phyloP scores from a whole-genome alignment of 129 eudicot genomes.

The Escallonia rubra region DNA sequence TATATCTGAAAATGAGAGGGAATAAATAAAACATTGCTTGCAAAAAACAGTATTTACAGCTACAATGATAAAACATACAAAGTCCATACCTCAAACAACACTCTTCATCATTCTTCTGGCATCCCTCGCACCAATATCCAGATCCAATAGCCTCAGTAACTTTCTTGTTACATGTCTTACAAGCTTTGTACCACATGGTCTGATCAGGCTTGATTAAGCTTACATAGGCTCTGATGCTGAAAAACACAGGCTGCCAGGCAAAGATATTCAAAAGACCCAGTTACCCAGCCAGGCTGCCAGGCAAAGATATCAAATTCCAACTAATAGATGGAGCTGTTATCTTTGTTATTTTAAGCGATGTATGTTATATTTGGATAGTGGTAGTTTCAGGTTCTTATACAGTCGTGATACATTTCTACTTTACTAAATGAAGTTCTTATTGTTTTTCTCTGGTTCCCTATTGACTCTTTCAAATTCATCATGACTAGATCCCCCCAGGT shows the following conservation, averaged over 20 bases:
- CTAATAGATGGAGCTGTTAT: no score
- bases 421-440: no score
- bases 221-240: conserved; percentile 53
- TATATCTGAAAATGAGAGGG: conserved; percentile 43
- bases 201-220: conserved; percentile 79
- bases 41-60: neutral
- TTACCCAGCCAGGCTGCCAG: conserved; percentile 83
- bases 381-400: no score
- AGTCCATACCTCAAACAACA: conserved; percentile 68
- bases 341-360: no score
- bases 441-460: no score
- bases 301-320: neutral
- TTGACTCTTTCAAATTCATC: no score
- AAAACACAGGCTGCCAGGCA: conserved; percentile 65
- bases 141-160: conserved; percentile 81
- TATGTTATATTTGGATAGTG: no score
- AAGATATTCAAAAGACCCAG: neutral
- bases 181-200: conserved; percentile 83
- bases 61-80: neutral
- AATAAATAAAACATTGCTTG: neutral
- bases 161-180: conserved; percentile 91
- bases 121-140: conserved; percentile 93
- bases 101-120: conserved; percentile 62
- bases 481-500: no score
- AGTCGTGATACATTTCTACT: no score